Base-by-base conservation (phyloP, 441 rosid genomes). In the Erodium moschatum region DNA sequence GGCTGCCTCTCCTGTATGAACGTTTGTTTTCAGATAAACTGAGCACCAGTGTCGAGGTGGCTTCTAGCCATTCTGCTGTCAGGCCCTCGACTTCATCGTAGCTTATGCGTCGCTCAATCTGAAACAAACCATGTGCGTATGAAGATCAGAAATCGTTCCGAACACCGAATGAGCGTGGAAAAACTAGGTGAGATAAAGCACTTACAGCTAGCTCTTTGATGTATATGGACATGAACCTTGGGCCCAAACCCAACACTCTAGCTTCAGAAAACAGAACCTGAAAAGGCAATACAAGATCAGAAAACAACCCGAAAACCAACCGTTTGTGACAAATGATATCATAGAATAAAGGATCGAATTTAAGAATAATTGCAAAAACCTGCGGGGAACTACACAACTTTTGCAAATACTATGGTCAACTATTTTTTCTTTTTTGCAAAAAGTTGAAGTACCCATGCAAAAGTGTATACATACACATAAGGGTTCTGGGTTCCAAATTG, bases 81-180 rank as follows among this genome's bases (percentile, higher is more conserved):
- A 93, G 75, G 74, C 95, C 93, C 71, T 89, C 98, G 60, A 88
- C 82, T 68, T 86, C 96, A 19, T 88, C 98, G 48, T 93, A 93
- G 74, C 84, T 38, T 76, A 93, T 82, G 16, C 97, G 83, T 4
- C 87, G 74, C 72, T 91, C 97, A 75, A 91, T 79, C 98, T 93
- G 85, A 24, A 24, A 24, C 27, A 74, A 73, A 77, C 33, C 33
- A 33, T 0, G 3, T n/a, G n/a, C n/a, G n/a, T n/a, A 24, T 24
- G 27, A 24, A 24, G 27, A 24, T 24, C 27, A 24, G 27, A 24
- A 24, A 24, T 24, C 27, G 27, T 0, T 24, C 46, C 46, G 10
- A 40, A 40, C 8, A 6, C 11, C 46, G 7, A 40, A 40, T 40
- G 27, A 24, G 7, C 46, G 2, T 0, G 64, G 60, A 20, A 20